Evolutionary conservation across 2,329 filamentous ascomycete species (phyloP).

Genomic region (Fusarium pseudograminearum): DNA sequence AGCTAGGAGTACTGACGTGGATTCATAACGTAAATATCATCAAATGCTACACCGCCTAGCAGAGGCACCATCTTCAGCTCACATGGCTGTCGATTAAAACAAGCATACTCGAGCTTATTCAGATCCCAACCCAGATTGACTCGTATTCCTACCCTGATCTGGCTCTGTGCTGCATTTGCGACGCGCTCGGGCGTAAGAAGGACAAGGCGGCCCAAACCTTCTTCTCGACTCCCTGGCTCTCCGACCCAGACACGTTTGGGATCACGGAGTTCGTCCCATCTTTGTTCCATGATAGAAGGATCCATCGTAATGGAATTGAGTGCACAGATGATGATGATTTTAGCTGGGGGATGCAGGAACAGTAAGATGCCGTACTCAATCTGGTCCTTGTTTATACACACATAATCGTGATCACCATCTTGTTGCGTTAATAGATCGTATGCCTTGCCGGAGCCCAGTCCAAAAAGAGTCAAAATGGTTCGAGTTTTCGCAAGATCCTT

Average conservation of each 20-base stretch:
- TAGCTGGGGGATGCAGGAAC: background rate
- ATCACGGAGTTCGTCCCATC: constrained; percentile 56
- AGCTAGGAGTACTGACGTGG: constrained; percentile 47
- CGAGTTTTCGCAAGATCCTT: background rate
- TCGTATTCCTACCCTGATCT: constrained; percentile 64
- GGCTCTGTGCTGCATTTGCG: constrained; percentile 57
- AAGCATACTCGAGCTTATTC: constrained; percentile 66
- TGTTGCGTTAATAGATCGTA: background rate
- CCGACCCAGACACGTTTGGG: constrained; percentile 62
- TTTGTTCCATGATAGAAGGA: constrained; percentile 26
- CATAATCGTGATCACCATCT: background rate
- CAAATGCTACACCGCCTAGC: constrained; percentile 60
- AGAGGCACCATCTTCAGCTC: constrained; percentile 63
- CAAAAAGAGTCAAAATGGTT: background rate
- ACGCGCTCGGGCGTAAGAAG: constrained; percentile 66
- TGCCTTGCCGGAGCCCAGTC: too few species aligned
- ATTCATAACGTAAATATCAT: constrained; percentile 64
- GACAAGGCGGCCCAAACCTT: constrained; percentile 64
- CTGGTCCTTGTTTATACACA: constrained; percentile 18
- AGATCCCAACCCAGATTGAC: constrained; percentile 68
- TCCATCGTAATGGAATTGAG: constrained; percentile 9
- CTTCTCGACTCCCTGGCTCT: constrained; percentile 59
- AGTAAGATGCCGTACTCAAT: background rate
- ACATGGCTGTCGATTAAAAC: constrained; percentile 63
- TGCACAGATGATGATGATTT: background rate